phyloP scores from a whole-genome alignment of 2,329 filamentous ascomycete genomes.

The Microdochium nivale region DNA sequence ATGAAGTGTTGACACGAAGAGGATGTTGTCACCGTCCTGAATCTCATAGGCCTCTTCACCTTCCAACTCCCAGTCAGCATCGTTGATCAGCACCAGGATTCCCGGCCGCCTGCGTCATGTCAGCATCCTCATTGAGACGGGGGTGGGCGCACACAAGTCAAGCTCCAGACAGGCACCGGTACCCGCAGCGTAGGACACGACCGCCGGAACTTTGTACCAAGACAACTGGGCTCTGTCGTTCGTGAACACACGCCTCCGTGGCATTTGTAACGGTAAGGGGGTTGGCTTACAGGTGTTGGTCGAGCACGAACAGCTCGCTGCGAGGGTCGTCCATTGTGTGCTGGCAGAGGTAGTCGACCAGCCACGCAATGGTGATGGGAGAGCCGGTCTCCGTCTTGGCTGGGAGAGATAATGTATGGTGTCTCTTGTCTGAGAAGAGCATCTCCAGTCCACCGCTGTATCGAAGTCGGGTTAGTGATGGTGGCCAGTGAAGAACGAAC shows the following conservation, averaged over 20 bases:
- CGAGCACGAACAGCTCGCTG: conserved; percentile 82
- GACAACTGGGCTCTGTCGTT: neutral
- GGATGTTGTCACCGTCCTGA: conserved; percentile 72
- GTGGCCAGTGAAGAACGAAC: neutral
- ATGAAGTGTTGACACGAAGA: conserved; percentile 95
- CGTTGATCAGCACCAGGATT: conserved; percentile 93
- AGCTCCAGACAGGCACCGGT: neutral
- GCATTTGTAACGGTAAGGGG: neutral
- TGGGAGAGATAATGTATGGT: conserved; percentile 63
- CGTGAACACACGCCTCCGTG: neutral
- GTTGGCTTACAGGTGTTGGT: conserved; percentile 71
- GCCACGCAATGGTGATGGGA: conserved; percentile 60
- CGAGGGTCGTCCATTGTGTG: conserved; percentile 78
- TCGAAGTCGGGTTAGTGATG: neutral
- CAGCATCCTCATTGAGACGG: conserved; percentile 9
- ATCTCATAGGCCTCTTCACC: conserved; percentile 87
- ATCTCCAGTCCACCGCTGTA: conserved; percentile 83
- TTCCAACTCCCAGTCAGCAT: conserved; percentile 96
- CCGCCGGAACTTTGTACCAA: neutral
- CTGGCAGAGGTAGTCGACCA: conserved; percentile 72
- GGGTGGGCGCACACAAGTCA: neutral
- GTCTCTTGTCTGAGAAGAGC: conserved; percentile 77
- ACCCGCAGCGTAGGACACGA: neutral
- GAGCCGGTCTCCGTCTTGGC: conserved; percentile 47
- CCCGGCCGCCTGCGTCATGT: conserved; percentile 65